Evolutionary conservation across 768 basidiomycete species (phyloP), one percentile per base, ranked within the genome.

Genomic region (Amylocystis lapponica): DNA sequence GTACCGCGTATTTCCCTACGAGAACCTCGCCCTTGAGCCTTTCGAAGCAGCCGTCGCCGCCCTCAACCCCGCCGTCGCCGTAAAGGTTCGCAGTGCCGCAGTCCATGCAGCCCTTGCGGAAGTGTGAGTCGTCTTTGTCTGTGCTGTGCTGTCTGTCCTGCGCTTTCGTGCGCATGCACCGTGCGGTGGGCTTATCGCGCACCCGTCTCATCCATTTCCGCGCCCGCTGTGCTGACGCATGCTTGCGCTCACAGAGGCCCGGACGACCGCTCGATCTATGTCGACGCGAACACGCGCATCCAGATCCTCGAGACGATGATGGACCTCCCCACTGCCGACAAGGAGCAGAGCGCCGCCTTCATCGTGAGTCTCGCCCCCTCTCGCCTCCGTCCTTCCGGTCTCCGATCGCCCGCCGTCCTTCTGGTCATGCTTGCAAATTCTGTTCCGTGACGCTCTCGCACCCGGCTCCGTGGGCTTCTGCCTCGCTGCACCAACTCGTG

Each of bases 251-350:
- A 32, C 45, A 62, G 60, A 4, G 56, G 55, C 6, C 60, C 58
- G 5, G 60, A 64, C 36, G 63, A 66, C 39, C 53, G 48, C 40
- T 70, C 72, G 26, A 63, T 68, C 50, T 69, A 64, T 51, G 69
- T 74, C 50, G 73, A 75, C 52, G 59, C 66, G 43, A 69, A 75
- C 52, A 75, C 87, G 5, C 83, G 87, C 46, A 91, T 93, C 40
- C 89, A 91, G 60, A 76, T 93, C 47, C 59, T 92, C 36, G 86
- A 90, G 53, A 82, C 84, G 19, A 82, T 93, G 70, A 65, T 79
- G 45, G 70, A 77, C 56, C 79, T 93, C 29, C 83, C 86, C 5
- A 74, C 79, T 40, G 65, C 72, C 16, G 68, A 74, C 45, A 73
- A 71, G 62, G 71, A 74, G 52, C 74, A 75, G 57, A 67, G 63